Evolutionary conservation across 1,284 basidiomycete species (phyloP), one percentile per base, ranked within the genome.

Genomic region (Microbotryum lychnidis-dioicae): DNA sequence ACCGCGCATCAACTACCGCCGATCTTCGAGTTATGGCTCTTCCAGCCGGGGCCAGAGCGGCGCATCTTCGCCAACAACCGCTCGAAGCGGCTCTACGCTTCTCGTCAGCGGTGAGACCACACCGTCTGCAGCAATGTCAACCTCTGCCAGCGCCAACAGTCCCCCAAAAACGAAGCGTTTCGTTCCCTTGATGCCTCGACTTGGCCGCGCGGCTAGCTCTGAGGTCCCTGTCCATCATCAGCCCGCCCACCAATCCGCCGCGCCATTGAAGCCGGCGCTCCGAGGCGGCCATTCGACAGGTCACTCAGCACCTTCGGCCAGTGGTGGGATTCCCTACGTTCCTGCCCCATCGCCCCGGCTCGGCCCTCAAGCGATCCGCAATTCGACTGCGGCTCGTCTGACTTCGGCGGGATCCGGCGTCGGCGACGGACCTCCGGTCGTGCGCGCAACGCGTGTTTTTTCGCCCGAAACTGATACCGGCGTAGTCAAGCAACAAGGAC

Each of bases 391-490:
- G n/a, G 68, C 68, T 16, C 45, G 68, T 5, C 50, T 69, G 47
- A 51, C 54, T 23, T 56, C 65, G 2, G 56, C 61, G 3, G 67
- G 67, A 2, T 37, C 58, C 0, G 67, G 67, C 0, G 65, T 62
- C 10, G 65, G 61, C 27, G 47, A 56, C n/a, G 63, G 60, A 5
- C 68, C 65, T 29, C 65, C 65, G 2, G 50, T 67, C 50, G 61
- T 69, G 4, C 57, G 63, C 21, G 68, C 69, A 14, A 68, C 67
- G 33, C 50, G 71, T 6, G 70, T 72, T 12, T 72, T 72, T 62
- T 50, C 65, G 5, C 66, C 69, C 23, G 63, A 66, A 23, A 72
- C 71, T 14, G 71, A 70, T 50, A 71, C 70, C n/a, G 61, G 60
- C 16, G 53, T 62, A 23, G 63, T 72, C 59, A 67, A 69, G 55